These are phyloP conservation scores for Aciculoconidium aculeatum DNA, from an alignment of 805 yeast genomes.

Conservation along the genomic window DNA sequence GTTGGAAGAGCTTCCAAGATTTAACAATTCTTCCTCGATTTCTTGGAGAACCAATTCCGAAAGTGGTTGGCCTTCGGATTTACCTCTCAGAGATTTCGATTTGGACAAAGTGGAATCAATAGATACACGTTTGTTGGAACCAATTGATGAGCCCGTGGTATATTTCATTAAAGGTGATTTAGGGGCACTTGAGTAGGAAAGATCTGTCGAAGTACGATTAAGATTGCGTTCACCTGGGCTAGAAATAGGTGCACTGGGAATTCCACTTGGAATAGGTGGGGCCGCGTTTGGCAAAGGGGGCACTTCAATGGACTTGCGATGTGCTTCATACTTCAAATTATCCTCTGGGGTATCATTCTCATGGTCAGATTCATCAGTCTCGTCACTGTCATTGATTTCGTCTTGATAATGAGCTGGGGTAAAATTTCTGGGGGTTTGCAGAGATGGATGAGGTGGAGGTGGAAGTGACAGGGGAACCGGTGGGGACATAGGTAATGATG, in stretches of 20 bases:
- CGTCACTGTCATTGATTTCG: too few species aligned
- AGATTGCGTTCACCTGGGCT: slow-evolving; percentile 2
- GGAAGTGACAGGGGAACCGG: slow-evolving; percentile 6
- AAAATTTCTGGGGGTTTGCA: slow-evolving; percentile 1
- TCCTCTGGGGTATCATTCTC: too few species aligned
- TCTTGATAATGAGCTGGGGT: too few species aligned
- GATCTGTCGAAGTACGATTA: slow-evolving; percentile 13
- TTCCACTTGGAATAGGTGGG: slow-evolving; percentile 6
- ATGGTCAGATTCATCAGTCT: too few species aligned
- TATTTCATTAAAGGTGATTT: slow-evolving; percentile 5
- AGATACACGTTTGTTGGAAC: slow-evolving; percentile 11
- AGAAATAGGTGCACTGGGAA: slow-evolving; percentile 10
- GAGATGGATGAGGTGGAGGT: slow-evolving; percentile 16
- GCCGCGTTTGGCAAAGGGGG: slow-evolving; percentile 4
- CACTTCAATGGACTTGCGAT: too few species aligned
- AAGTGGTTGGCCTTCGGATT: slow-evolving; percentile 13
- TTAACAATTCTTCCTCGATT: slow-evolving; percentile 26
- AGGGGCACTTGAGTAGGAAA: slow-evolving; percentile 2
- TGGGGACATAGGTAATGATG: slow-evolving; percentile 12
- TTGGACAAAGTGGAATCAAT: slow-evolving; percentile 12
- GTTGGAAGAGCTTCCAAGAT: slow-evolving; percentile 20
- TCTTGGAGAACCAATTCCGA: slow-evolving; percentile 22
- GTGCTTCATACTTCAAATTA: too few species aligned
- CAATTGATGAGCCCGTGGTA: slow-evolving; percentile 11
- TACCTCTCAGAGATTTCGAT: slow-evolving; percentile 12